Conservation (phyloP, 2,329 filamentous ascomycete species). For the Sporothrix pseudoabietina region DNA sequence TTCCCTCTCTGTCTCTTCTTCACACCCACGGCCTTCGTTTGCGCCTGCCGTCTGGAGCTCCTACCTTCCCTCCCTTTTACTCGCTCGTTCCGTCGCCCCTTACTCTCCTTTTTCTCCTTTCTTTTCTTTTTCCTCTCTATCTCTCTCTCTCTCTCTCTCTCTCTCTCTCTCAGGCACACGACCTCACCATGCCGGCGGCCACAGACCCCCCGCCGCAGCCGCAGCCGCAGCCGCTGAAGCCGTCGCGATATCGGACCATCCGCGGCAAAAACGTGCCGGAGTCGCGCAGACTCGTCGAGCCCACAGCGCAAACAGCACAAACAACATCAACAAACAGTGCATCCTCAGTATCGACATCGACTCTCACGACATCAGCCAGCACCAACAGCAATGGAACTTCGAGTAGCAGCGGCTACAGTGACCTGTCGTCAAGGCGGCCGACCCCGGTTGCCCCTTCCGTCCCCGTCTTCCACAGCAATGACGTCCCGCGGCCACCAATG, state of each 20-base stretch:
- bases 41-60: conserved; percentile 1
- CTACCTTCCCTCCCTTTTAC: neutral
- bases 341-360: neutral
- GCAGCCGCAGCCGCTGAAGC: conserved; percentile 36
- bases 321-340: neutral
- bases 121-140: neutral
- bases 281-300: conserved; percentile 35
- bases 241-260: conserved; percentile 43
- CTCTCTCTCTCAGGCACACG: too few relatives aligned
- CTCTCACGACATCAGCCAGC: neutral
- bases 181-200: conserved; percentile 33
- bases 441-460: conserved; percentile 6
- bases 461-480: conserved; percentile 6
- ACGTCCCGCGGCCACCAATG: neutral
- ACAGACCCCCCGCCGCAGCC: conserved; percentile 32
- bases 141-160: too few relatives aligned
- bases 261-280: conserved; percentile 41
- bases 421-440: conserved; percentile 21
- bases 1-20: neutral
- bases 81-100: neutral
- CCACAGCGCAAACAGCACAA: neutral
- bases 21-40: neutral
- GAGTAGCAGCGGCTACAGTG: conserved; percentile 1
- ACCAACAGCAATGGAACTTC: conserved; percentile 4
- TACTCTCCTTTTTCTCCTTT: conserved; percentile 2